Conservation (phyloP, 371 early-diverging fungal genomes). For the Mortierella sp. region DNA sequence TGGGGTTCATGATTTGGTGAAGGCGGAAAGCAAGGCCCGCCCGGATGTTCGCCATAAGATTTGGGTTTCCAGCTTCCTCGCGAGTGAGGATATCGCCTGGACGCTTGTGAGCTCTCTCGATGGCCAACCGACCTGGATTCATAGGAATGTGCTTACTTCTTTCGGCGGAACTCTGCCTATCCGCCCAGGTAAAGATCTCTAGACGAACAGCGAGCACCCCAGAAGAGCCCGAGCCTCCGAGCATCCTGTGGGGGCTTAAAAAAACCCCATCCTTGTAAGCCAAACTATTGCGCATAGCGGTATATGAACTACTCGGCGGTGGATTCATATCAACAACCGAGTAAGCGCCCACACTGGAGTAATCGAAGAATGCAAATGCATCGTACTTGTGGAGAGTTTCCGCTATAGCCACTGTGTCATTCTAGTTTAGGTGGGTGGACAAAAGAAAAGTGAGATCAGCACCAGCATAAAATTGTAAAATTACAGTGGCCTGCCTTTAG, state of each 20-base stretch:
- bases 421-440: no score
- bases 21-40: constrained; percentile 41
- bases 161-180: not conserved
- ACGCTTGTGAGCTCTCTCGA: no score
- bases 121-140: no score
- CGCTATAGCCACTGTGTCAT: no score
- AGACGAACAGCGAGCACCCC: constrained; percentile 38
- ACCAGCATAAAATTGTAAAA: no score
- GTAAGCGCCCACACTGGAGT: not conserved
- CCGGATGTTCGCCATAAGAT: constrained; percentile 36
- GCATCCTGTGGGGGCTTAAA: constrained; percentile 39
- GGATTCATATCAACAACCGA: no score
- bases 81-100: constrained; percentile 35
- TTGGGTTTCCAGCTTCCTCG: constrained; percentile 48
- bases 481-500: no score
- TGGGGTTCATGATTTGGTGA: constrained; percentile 32
- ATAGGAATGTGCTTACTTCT: constrained; percentile 30
- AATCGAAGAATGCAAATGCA: constrained; percentile 25
- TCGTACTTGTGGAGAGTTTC: constrained; percentile 5
- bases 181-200: constrained; percentile 34
- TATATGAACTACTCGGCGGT: no score
- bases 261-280: constrained; percentile 50
- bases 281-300: constrained; percentile 1
- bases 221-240: constrained; percentile 40
- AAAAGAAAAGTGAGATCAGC: no score